Conservation (phyloP, 768 basidiomycete species). For the Cystoderma amianthinum region DNA sequence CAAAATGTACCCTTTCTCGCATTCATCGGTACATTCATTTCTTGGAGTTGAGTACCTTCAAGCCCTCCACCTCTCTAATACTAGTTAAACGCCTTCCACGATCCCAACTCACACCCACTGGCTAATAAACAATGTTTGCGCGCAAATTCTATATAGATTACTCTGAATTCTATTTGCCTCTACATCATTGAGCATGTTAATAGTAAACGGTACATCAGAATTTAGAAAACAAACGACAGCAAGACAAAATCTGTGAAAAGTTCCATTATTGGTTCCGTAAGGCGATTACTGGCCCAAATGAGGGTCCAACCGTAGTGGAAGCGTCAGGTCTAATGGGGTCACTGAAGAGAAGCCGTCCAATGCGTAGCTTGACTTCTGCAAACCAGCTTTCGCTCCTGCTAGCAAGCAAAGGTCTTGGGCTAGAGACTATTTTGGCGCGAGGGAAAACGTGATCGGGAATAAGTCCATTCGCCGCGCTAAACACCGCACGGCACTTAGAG, state of each 20-base stretch:
- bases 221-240: too few relatives aligned
- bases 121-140: too few relatives aligned
- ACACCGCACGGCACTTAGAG: slow-evolving; percentile 66
- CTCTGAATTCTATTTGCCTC: too few relatives aligned
- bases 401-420: slow-evolving; percentile 8
- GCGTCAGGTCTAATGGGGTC: slow-evolving; percentile 1
- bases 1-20: slow-evolving; percentile 61
- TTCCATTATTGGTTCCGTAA: too few relatives aligned
- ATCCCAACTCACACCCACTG: too few relatives aligned
- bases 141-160: too few relatives aligned
- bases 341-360: slow-evolving; percentile 10
- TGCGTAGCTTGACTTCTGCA: slow-evolving; percentile 12
- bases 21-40: slow-evolving; percentile 71
- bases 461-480: slow-evolving; percentile 63
- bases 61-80: too few relatives aligned
- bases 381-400: slow-evolving; percentile 13
- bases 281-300: too few relatives aligned
- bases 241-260: too few relatives aligned
- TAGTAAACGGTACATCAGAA: too few relatives aligned
- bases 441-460: slow-evolving; percentile 48
- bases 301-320: background rate
- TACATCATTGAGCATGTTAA: too few relatives aligned
- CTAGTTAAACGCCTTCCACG: too few relatives aligned
- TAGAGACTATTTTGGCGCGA: slow-evolving; percentile 17
- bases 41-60: slow-evolving; percentile 86